Percentiles rank a stretch among this genome's conserved stretches.
phyloP scores from a whole-genome alignment of 2,329 filamentous ascomycete genomes.

The Fusarium sp. region DNA sequence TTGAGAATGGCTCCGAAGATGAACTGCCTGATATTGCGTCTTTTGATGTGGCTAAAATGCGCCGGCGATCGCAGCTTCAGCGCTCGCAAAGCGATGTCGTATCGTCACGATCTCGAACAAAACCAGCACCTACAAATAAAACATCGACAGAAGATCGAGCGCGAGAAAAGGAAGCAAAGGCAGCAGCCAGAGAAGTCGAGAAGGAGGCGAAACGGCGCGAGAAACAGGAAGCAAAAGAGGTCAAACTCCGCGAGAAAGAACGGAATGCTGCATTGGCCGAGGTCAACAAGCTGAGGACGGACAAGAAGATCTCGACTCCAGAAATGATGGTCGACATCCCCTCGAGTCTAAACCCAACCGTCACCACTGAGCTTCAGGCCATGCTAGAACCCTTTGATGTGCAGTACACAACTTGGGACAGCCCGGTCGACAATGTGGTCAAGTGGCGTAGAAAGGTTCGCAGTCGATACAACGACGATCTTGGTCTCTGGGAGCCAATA shows the following conservation, averaged over 20 bases:
- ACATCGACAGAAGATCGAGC: conserved; percentile 55
- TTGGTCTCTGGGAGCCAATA: conserved; percentile 75
- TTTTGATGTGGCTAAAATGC: conserved; percentile 54
- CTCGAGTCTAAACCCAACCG: conserved; percentile 62
- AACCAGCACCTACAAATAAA: conserved; percentile 44
- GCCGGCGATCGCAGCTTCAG: conserved; percentile 42
- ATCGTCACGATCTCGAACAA: conserved; percentile 37
- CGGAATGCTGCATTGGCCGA: conserved; percentile 74
- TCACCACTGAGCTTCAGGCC: conserved; percentile 60
- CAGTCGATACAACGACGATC: conserved; percentile 71
- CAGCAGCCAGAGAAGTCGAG: conserved; percentile 64
- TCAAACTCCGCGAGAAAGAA: conserved; percentile 73
- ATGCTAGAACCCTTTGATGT: conserved; percentile 66
- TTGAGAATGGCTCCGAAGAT: conserved; percentile 54
- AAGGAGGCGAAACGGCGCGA: conserved; percentile 68
- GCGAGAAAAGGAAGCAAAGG: conserved; percentile 59
- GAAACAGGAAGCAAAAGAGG: conserved; percentile 70
- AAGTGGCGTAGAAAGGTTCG: conserved; percentile 77
- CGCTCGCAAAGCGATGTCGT: conserved; percentile 52
- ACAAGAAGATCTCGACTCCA: conserved; percentile 78
- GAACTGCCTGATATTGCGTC: conserved; percentile 63
- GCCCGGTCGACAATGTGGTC: conserved; percentile 65
- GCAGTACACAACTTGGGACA: conserved; percentile 59
- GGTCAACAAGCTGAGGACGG: conserved; percentile 78
- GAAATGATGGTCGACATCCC: conserved; percentile 85